Percentiles rank a stretch among this genome's conserved stretches.
Conservation (phyloP, 2,329 filamentous ascomycete genomes). For the Neoscytalidium dimidiatum region DNA sequence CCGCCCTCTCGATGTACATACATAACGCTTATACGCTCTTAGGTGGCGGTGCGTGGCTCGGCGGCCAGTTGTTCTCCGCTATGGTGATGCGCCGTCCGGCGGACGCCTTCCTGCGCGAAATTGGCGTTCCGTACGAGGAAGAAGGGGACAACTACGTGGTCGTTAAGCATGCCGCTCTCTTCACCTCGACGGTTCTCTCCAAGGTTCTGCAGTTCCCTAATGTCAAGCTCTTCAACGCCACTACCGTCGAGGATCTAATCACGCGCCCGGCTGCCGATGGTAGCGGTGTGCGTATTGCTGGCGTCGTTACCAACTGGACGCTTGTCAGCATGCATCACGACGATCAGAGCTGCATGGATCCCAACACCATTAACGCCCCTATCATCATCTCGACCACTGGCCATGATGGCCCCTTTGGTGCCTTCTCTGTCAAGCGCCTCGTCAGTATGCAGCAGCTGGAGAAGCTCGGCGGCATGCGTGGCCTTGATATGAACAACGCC, state of each 20-base stretch:
- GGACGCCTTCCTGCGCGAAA: slow-evolving; percentile 76
- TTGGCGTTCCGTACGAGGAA: slow-evolving; percentile 84
- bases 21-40: background rate
- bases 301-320: slow-evolving; percentile 96
- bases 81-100: slow-evolving; percentile 96
- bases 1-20: background rate
- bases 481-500: slow-evolving; percentile 86
- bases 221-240: slow-evolving; percentile 96
- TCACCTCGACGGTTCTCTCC: slow-evolving; percentile 83
- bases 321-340: slow-evolving; percentile 85
- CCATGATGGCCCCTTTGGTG: slow-evolving; percentile 87
- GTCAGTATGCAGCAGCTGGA: slow-evolving; percentile 84
- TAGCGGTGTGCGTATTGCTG: slow-evolving; percentile 70
- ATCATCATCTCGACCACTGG: slow-evolving; percentile 87
- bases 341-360: slow-evolving; percentile 94
- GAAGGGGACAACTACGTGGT: slow-evolving; percentile 80
- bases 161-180: slow-evolving; percentile 90
- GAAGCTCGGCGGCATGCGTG: slow-evolving; percentile 87
- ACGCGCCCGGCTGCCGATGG: slow-evolving; percentile 62
- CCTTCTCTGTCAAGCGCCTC: slow-evolving; percentile 87
- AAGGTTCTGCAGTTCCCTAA: slow-evolving; percentile 84
- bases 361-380: slow-evolving; percentile 93
- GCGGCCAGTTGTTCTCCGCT: slow-evolving; percentile 89
- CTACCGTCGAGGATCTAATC: slow-evolving; percentile 88
- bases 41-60: slow-evolving; percentile 88